Percentiles rank a stretch among this genome's conserved stretches.
These are phyloP conservation scores for Lactuca saligna DNA, from an alignment of 129 eudicot species.

Conservation along the genomic window DNA sequence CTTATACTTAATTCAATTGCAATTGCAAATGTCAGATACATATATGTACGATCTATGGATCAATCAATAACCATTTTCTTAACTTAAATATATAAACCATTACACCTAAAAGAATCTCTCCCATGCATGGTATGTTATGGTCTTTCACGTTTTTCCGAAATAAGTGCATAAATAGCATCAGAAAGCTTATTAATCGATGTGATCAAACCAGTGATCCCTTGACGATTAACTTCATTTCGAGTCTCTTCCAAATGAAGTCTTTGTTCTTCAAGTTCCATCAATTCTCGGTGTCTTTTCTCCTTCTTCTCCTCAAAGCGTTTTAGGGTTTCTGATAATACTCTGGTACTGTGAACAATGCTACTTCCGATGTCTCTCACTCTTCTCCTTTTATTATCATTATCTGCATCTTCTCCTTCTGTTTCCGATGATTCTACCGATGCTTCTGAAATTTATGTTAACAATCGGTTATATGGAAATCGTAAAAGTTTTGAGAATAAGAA, in stretches of 20 bases:
- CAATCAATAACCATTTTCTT: not conserved
- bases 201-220: conserved; percentile 39
- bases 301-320: conserved; percentile 37
- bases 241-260: conserved; percentile 40
- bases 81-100: not conserved
- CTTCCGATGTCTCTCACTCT: conserved; percentile 38
- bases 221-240: conserved; percentile 41
- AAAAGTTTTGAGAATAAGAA: not conserved
- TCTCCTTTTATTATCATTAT: conserved; percentile 34
- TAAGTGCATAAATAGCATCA: conserved; percentile 44
- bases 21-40: not conserved
- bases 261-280: conserved; percentile 47
- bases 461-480: not conserved
- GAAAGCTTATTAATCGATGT: conserved; percentile 46
- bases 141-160: conserved; percentile 33
- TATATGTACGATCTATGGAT: not conserved
- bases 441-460: conserved; percentile 8
- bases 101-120: not conserved
- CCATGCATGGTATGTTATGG: not conserved
- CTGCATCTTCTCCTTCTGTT: conserved; percentile 31
- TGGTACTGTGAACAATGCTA: conserved; percentile 33
- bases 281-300: conserved; percentile 42
- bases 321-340: conserved; percentile 37
- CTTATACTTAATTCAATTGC: not conserved
- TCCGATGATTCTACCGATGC: conserved; percentile 40